Percentiles rank a stretch among this genome's conserved stretches.
phyloP scores from a whole-genome alignment of 192 early-diverging fungal species.

The Funneliformis mosseae region DNA sequence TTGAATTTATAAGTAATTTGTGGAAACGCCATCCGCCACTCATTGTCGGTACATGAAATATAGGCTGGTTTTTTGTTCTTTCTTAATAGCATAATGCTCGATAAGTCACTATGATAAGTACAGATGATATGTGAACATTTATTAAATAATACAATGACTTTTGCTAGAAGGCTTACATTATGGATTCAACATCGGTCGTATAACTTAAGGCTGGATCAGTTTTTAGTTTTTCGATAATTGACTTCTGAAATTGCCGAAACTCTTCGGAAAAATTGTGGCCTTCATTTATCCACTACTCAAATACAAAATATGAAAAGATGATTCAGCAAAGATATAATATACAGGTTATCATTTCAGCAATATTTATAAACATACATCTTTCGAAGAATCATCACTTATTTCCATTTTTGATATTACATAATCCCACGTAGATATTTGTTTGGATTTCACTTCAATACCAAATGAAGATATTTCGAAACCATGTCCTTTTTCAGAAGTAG shows the following conservation, averaged over 20 bases:
- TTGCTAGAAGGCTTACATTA: neutral
- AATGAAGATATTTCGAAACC: constrained; percentile 10
- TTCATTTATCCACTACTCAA: constrained; percentile 28
- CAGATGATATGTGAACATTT: constrained; percentile 29
- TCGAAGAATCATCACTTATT: constrained; percentile 22
- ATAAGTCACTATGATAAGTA: constrained; percentile 28
- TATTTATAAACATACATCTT: constrained; percentile 28
- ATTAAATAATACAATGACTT: constrained; percentile 31
- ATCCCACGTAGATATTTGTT: constrained; percentile 25
- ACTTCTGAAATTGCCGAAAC: constrained; percentile 31
- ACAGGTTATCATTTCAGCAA: constrained; percentile 23
- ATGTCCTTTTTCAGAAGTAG: constrained; percentile 20
- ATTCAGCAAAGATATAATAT: constrained; percentile 23
- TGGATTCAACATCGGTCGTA: constrained; percentile 28
- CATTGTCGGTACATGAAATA: constrained; percentile 27
- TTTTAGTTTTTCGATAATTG: constrained; percentile 31
- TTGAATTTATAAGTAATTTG: constrained; percentile 34
- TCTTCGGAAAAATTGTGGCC: constrained; percentile 28
- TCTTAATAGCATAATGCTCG: constrained; percentile 28
- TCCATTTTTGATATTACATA: constrained; percentile 30
- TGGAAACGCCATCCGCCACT: constrained; percentile 29
- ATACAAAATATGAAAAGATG: constrained; percentile 21
- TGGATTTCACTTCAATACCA: constrained; percentile 13
- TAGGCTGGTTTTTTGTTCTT: constrained; percentile 31
- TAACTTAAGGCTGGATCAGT: constrained; percentile 27